Percentiles rank a stretch among this genome's conserved stretches.
phyloP scores from a whole-genome alignment of 108 stramenopile species.

The Licmophora abbreviata region DNA sequence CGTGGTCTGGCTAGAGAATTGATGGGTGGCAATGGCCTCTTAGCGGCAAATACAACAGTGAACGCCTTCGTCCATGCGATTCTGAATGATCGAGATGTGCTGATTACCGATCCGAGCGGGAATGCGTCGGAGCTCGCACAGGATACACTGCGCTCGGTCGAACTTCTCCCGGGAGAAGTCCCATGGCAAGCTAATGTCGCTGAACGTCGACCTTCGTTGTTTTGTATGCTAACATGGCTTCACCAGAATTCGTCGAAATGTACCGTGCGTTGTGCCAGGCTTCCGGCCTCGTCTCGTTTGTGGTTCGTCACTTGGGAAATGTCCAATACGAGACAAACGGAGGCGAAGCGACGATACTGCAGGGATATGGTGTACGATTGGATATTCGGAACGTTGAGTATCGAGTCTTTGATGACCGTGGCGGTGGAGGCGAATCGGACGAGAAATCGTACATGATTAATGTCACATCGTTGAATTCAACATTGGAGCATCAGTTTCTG shows the following conservation, averaged over 20 bases:
- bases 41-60: background rate
- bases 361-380: constrained; percentile 83
- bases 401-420: constrained; percentile 65
- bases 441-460: background rate
- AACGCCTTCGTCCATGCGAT: constrained; percentile 20
- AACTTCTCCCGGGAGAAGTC: constrained; percentile 22
- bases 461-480: background rate
- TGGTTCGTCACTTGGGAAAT: constrained; percentile 69
- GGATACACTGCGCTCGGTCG: background rate
- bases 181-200: background rate
- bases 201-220: constrained; percentile 26
- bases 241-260: constrained; percentile 39
- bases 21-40: too few relatives aligned
- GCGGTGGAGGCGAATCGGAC: constrained; percentile 4
- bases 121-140: background rate
- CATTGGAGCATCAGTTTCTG: constrained; percentile 21
- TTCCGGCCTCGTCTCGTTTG: constrained; percentile 30
- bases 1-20: constrained; percentile 46
- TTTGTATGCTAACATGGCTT: constrained; percentile 65
- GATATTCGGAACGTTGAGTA: constrained; percentile 89
- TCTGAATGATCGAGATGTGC: constrained; percentile 15
- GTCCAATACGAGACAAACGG: constrained; percentile 37
- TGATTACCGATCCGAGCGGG: background rate
- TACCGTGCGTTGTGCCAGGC: constrained; percentile 31
- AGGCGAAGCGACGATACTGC: constrained; percentile 38